Percentiles rank a stretch among this genome's conserved stretches.
Evolutionary conservation across 192 early-diverging fungal species (phyloP).

Genomic region (Coemansia aciculifera): DNA sequence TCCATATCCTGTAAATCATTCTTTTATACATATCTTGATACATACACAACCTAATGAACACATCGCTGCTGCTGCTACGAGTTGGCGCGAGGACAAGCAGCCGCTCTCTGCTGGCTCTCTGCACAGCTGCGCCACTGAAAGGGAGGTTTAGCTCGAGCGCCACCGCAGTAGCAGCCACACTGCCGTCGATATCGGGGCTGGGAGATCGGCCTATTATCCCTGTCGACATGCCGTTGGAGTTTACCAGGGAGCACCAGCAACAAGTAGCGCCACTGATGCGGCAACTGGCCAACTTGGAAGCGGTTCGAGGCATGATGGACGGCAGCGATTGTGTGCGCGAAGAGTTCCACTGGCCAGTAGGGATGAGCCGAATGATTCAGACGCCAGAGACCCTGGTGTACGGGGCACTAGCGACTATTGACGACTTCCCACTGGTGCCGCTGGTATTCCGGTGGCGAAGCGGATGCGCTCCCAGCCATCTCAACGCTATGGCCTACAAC

Average conservation of each 20-base stretch:
- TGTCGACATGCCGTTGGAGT: constrained; percentile 12
- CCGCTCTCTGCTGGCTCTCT: not conserved
- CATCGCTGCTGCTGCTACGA: not conserved
- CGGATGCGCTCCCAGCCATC: constrained; percentile 16
- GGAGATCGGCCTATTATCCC: not conserved
- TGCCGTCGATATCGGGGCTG: not conserved
- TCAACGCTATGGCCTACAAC: constrained; percentile 7
- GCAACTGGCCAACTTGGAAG: not conserved
- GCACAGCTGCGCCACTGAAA: not conserved
- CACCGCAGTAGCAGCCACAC: not conserved
- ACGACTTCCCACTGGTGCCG: constrained; percentile 21
- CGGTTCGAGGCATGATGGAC: constrained; percentile 7
- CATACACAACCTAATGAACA: not conserved
- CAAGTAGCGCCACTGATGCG: constrained; percentile 4
- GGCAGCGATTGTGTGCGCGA: constrained; percentile 19
- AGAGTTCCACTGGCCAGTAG: constrained; percentile 38
- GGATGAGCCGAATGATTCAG: constrained; percentile 16
- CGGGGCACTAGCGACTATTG: constrained; percentile 20
- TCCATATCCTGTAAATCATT: not conserved
- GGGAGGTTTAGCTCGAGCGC: not conserved
- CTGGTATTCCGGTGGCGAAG: constrained; percentile 32
- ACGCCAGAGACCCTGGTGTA: constrained; percentile 29
- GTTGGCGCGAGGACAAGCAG: not conserved
- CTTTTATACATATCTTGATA: not conserved
- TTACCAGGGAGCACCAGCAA: constrained; percentile 11